Evolutionary conservation across 1,284 basidiomycete genomes (phyloP).

Genomic region (Cutaneotrichosporon sp.): DNA sequence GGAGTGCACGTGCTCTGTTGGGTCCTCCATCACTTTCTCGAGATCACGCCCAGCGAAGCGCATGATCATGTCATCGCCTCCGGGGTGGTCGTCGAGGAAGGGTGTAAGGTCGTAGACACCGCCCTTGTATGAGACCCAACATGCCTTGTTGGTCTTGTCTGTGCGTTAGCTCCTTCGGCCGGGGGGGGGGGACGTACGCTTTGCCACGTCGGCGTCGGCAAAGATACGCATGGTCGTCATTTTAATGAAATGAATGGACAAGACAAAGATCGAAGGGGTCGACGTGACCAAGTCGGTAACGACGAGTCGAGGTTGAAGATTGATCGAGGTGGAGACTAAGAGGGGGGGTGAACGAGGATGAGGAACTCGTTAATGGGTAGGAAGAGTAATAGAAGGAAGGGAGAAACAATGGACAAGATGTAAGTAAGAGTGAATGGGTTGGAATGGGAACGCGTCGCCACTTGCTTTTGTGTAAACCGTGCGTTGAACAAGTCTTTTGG

Average conservation of each 20-base stretch:
- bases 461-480: background rate
- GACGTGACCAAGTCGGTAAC: background rate
- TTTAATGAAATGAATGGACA: constrained; percentile 3
- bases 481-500: background rate
- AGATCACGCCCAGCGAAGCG: constrained; percentile 82
- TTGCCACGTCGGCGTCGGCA: constrained; percentile 44
- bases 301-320: background rate
- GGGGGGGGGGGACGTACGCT: constrained; percentile 33
- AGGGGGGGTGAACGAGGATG: background rate
- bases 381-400: background rate
- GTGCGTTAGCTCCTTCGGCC: background rate
- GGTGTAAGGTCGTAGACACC: constrained; percentile 57
- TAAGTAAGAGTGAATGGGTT: background rate
- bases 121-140: constrained; percentile 53
- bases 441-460: constrained; percentile 9
- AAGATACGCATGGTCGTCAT: constrained; percentile 32
- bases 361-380: background rate
- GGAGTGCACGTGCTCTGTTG: constrained; percentile 86
- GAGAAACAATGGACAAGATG: background rate
- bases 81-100: constrained; percentile 56
- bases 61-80: constrained; percentile 57
- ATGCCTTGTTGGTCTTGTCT: constrained; percentile 45
- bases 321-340: background rate
- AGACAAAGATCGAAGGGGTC: background rate
- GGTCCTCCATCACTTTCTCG: constrained; percentile 75